Evolutionary conservation across 2,329 filamentous ascomycete species (phyloP), one percentile per base, ranked within the genome.

Genomic region (Colletotrichum zoysiae): DNA sequence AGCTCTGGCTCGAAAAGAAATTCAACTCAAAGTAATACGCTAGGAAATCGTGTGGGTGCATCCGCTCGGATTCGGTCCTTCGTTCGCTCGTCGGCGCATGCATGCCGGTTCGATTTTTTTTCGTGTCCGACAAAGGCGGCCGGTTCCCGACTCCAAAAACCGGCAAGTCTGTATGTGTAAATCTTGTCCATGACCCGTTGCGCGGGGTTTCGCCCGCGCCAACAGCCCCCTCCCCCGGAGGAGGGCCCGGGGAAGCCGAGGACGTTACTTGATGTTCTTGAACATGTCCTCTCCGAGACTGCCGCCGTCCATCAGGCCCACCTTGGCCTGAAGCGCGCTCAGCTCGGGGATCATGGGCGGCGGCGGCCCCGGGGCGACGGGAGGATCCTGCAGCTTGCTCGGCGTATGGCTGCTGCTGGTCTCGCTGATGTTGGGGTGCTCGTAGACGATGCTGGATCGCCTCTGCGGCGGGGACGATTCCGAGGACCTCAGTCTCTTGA

Each of bases 291-390:
- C 79, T 62, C 87, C 87, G 42, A 88, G 80, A 67, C 81, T 81
- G 55, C 81, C 83, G 8, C 84, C 82, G 53, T 87, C 83, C 59
- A 79, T 77, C 33, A 83, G 79, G 59, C 85, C 84, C 60, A 86
- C 76, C 77, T 84, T 85, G 67, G 85, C 84, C 75, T 88, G 84
- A 67, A 89, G 81, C 60, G 86, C 83, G 76, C 80, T 83, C 61
- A 90, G 81, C 77, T 90, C 88, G 26, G 88, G 88, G 62, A 90
- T 90, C 87, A 87, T 89, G 33, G 88, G 88, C 48, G 88, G 87
- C 67, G 88, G 88, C 11, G 88, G 87, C 14, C 85, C 86, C 46
- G 78, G 74, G 46, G 62, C 59, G 50, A 65, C 63, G 7, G 82
- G 79, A 73, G 68, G 44, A 53, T 51, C 26, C 48, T 67, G 65